These are phyloP conservation scores for Immersiporthe knoxdaviesiana DNA, from an alignment of 2,329 filamentous ascomycete genomes.

Conservation along the genomic window DNA sequence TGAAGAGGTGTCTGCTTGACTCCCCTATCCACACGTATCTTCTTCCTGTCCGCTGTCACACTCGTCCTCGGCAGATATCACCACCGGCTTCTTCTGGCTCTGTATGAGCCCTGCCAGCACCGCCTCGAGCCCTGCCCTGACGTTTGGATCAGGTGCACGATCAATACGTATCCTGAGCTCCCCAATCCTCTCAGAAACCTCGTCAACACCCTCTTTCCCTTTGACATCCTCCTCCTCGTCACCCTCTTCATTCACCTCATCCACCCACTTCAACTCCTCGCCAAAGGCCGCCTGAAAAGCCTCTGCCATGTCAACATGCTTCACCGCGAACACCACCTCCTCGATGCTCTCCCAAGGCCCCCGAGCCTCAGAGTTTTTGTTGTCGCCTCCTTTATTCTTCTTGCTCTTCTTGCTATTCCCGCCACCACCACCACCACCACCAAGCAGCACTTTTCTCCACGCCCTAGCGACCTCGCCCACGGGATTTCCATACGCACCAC, in stretches of 20 bases:
- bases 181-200: constrained; percentile 7
- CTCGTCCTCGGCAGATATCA: too few species aligned
- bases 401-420: constrained; percentile 23
- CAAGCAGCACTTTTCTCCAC: constrained; percentile 52
- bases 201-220: background rate
- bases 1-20: background rate
- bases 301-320: constrained; percentile 53
- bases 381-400: constrained; percentile 17
- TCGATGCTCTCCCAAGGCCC: constrained; percentile 49
- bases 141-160: background rate
- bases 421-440: constrained; percentile 34
- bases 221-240: constrained; percentile 31
- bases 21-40: background rate
- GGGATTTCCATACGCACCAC: constrained; percentile 66
- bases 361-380: constrained; percentile 11
- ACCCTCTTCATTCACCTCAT: constrained; percentile 22
- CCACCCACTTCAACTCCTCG: constrained; percentile 40
- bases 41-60: background rate
- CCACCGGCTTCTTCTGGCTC: background rate
- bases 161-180: constrained; percentile 20
- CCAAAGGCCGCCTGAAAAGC: constrained; percentile 56
- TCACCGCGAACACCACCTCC: constrained; percentile 63
- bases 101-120: constrained; percentile 16
- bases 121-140: constrained; percentile 15
- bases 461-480: constrained; percentile 59